phyloP scores from a whole-genome alignment of 805 yeast species.

The Wickerhamomyces queroliae region DNA sequence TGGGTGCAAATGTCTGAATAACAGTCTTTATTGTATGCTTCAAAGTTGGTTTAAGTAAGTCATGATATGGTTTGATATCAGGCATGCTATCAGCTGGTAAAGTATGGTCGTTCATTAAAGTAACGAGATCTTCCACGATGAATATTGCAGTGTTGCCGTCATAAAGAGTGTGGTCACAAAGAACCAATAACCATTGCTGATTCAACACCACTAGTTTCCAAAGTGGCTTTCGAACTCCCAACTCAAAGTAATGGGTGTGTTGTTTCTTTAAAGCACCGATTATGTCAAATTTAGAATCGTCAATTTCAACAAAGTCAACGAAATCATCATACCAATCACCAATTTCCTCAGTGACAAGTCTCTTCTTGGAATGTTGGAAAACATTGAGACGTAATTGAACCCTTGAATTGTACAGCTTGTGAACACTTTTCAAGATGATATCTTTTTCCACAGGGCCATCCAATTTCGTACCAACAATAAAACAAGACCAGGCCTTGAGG shows the following conservation, averaged over 20 bases:
- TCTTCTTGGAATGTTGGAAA: neutral
- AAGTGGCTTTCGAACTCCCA: neutral
- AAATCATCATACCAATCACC: neutral
- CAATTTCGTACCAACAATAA: neutral
- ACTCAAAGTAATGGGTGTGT: neutral
- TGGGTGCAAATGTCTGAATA: neutral
- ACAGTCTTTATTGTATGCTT: neutral
- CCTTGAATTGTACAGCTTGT: neutral
- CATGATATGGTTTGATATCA: neutral
- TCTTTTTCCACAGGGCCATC: neutral
- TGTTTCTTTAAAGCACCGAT: neutral
- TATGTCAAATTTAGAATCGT: neutral
- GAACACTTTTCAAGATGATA: neutral
- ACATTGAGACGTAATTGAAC: neutral
- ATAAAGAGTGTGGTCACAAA: neutral
- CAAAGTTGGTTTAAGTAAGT: neutral
- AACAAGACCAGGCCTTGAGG: neutral
- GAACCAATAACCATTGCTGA: neutral
- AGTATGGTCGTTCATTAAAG: neutral
- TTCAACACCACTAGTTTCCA: neutral
- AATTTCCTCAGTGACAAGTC: neutral
- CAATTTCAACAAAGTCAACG: neutral
- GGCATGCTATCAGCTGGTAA: neutral
- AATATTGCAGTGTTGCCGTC: neutral
- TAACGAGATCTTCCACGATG: neutral